Evolutionary conservation across 2,329 filamentous ascomycete genomes (phyloP).

Genomic region (Penicillium expansum): DNA sequence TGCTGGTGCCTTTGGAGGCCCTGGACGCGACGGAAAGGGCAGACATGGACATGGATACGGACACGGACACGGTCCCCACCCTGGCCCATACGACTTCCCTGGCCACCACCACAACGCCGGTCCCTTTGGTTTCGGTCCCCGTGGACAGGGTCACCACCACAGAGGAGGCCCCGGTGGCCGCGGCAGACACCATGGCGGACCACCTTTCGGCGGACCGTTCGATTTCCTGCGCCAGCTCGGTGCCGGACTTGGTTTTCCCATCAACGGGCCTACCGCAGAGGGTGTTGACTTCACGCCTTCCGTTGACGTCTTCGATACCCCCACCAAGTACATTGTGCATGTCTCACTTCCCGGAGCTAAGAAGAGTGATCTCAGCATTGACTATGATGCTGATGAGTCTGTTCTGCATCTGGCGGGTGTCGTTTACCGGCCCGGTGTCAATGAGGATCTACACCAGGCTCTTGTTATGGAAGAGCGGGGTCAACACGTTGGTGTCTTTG

Average conservation of each 20-base stretch:
- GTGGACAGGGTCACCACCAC: conserved; percentile 6
- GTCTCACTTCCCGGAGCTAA: conserved; percentile 72
- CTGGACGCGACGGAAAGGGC: too few relatives aligned
- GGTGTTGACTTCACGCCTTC: conserved; percentile 39
- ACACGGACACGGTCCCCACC: conserved; percentile 1
- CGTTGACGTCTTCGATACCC: conserved; percentile 69
- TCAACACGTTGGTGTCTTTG: conserved; percentile 71
- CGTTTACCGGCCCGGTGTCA: conserved; percentile 66
- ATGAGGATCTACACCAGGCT: conserved; percentile 65
- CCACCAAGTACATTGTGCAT: conserved; percentile 65
- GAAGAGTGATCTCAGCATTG: conserved; percentile 74
- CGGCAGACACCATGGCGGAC: conserved; percentile 8
- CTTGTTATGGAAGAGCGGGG: conserved; percentile 68
- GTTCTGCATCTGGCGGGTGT: conserved; percentile 68
- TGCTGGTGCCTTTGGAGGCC: too few relatives aligned
- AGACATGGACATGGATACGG: too few relatives aligned
- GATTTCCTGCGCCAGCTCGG: conserved; percentile 31
- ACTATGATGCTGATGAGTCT: conserved; percentile 69
- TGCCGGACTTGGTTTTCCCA: conserved; percentile 31
- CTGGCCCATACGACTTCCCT: conserved; percentile 3
- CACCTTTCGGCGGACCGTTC: conserved; percentile 5
- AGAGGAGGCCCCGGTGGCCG: conserved; percentile 10
- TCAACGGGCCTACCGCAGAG: conserved; percentile 17
- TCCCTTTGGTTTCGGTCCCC: neutral
- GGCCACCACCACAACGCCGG: conserved; percentile 1